Percentiles rank a stretch among this genome's conserved stretches.
Conservation (phyloP, 495 filamentous ascomycete species). For the Xylaria venustula region DNA sequence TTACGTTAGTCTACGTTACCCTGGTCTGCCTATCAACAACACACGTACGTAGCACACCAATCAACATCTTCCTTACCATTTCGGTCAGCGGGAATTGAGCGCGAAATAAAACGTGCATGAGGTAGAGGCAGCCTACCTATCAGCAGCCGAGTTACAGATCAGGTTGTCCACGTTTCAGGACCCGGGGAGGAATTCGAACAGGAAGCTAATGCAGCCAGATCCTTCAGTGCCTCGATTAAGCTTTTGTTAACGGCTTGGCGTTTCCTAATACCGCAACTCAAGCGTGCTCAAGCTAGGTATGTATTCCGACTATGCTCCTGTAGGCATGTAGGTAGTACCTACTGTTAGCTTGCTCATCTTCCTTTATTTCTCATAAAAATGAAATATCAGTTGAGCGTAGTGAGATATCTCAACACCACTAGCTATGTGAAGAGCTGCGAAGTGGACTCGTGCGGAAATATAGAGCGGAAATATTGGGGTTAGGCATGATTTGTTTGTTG, state of each 20-base stretch:
- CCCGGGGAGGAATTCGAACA: background rate
- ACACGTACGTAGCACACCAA: no score
- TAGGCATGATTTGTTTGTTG: no score
- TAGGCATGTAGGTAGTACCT: no score
- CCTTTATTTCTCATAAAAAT: background rate
- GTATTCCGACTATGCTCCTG: no score
- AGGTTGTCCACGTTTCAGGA: background rate
- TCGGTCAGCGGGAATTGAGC: background rate
- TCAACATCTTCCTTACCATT: background rate
- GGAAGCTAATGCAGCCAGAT: conserved; percentile 1
- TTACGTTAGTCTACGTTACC: no score
- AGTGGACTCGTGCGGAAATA: background rate
- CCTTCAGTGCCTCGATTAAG: background rate
- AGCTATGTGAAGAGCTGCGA: background rate
- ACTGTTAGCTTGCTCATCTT: no score
- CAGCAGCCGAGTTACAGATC: background rate
- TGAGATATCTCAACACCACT: background rate
- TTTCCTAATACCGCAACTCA: conserved; percentile 1
- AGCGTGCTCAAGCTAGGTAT: background rate
- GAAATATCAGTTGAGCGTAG: background rate
- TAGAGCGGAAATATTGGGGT: background rate
- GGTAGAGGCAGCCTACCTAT: background rate
- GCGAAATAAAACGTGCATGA: background rate
- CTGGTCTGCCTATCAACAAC: no score
- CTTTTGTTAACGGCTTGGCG: conserved; percentile 1